Conservation (phyloP, 768 basidiomycete species). For the Mycena albidolilacea region DNA sequence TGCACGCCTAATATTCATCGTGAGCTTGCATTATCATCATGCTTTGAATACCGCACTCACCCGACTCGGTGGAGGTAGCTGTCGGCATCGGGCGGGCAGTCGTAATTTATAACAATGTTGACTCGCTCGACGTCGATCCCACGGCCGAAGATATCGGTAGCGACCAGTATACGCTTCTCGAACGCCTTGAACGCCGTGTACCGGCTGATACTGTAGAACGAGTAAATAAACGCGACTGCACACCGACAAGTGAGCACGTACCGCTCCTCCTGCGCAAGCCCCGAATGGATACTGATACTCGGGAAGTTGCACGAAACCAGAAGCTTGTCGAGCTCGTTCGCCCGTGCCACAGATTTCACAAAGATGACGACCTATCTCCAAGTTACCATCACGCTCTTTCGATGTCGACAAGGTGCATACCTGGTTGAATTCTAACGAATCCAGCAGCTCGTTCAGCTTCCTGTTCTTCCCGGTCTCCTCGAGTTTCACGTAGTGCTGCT, state of each 20-base stretch:
- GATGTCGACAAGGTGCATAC: conserved; percentile 56
- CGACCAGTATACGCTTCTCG: conserved; percentile 98
- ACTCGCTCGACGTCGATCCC: conserved; percentile 99
- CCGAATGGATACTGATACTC: conserved; percentile 97
- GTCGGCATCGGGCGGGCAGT: conserved; percentile 97
- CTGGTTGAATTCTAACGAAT: conserved; percentile 98
- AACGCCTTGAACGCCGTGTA: conserved; percentile 99
- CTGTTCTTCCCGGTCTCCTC: conserved; percentile 97
- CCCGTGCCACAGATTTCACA: conserved; percentile 97
- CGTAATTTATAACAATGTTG: conserved; percentile 99
- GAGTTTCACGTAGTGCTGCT: conserved; percentile 98
- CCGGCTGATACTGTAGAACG: conserved; percentile 79
- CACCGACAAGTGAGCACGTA: conserved; percentile 55
- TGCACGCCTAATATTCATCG: conserved; percentile 77
- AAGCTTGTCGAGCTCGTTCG: conserved; percentile 96
- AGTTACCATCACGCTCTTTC: neutral
- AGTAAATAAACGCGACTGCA: neutral
- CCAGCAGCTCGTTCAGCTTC: conserved; percentile 95
- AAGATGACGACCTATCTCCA: conserved; percentile 96
- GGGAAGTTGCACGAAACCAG: conserved; percentile 99
- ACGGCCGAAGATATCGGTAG: conserved; percentile 99
- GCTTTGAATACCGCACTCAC: conserved; percentile 58
- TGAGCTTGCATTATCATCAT: neutral
- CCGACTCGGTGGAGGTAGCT: conserved; percentile 99
- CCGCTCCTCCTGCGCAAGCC: conserved; percentile 96